Conservation (phyloP, 2,329 filamentous ascomycete genomes). For the Hymenoscyphus fructigenus region DNA sequence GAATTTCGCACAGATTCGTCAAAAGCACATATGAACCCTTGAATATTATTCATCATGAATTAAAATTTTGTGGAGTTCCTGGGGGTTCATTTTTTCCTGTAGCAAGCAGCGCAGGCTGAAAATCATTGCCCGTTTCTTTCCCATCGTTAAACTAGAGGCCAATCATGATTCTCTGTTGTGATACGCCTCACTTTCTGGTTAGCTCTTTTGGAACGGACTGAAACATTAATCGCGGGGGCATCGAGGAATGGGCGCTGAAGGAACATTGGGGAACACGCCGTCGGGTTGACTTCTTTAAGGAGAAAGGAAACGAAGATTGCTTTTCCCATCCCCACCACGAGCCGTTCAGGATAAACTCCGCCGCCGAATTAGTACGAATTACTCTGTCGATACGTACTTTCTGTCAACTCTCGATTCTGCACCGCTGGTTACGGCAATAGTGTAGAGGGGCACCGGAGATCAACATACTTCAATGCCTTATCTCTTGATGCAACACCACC, state of each 20-base stretch:
- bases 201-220: conserved; percentile 13
- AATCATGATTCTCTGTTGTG: not conserved
- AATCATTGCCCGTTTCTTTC: not conserved
- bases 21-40: not conserved
- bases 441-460: not conserved
- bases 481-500: not conserved
- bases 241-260: conserved; percentile 9
- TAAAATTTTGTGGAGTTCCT: not conserved
- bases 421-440: not conserved
- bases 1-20: not conserved
- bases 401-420: not conserved
- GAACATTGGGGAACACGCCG: not conserved
- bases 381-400: not conserved
- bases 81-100: not conserved
- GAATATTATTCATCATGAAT: not conserved
- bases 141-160: not conserved
- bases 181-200: not conserved
- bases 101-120: not conserved
- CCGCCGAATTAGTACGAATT: conserved; percentile 1
- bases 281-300: not conserved
- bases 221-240: conserved; percentile 4
- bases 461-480: not conserved
- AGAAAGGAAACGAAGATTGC: not conserved
- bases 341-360: conserved; percentile 2
- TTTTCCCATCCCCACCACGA: not conserved